A percentile compares a stretch with the other conserved stretches of the same genome.
Evolutionary conservation across 2,329 filamentous ascomycete species (phyloP).

Genomic region (Leptographium radiaticola): DNA sequence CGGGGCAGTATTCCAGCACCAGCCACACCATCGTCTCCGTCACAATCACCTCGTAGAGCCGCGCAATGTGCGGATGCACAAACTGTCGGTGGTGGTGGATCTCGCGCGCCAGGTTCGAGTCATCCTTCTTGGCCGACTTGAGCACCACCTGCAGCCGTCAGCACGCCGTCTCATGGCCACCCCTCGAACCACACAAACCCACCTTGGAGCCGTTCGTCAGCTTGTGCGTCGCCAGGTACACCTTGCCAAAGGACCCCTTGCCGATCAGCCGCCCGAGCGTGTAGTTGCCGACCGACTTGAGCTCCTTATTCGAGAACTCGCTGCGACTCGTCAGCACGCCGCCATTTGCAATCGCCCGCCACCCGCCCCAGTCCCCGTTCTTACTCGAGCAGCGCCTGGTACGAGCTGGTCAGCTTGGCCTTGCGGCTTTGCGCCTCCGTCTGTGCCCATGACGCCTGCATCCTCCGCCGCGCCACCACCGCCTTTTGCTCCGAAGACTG

Average conservation of each 20-base stretch:
- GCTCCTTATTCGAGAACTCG: constrained; percentile 86
- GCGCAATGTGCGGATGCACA: constrained; percentile 90
- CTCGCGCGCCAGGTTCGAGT: constrained; percentile 89
- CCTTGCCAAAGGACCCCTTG: constrained; percentile 96
- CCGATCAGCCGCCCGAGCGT: constrained; percentile 82
- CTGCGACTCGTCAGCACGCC: constrained; percentile 29
- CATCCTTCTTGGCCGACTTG: constrained; percentile 93
- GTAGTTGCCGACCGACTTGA: constrained; percentile 91
- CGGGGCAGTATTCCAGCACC: constrained; percentile 90
- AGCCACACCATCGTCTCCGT: constrained; percentile 93
- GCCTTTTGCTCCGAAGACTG: not conserved
- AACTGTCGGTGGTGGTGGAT: constrained; percentile 99
- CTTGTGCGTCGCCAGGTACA: constrained; percentile 91
- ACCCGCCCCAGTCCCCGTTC: constrained; percentile 16
- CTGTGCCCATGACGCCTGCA: constrained; percentile 42
- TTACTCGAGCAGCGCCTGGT: constrained; percentile 90
- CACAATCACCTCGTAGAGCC: constrained; percentile 95
- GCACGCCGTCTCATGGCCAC: not conserved
- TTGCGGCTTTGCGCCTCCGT: constrained; percentile 47
- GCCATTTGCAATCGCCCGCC: not conserved
- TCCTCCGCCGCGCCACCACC: constrained; percentile 20
- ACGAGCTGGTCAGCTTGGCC: constrained; percentile 84
- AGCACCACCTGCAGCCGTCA: constrained; percentile 63
- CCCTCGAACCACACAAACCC: constrained; percentile 5
- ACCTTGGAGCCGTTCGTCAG: constrained; percentile 98